These are phyloP conservation scores for Trichoderma gracile DNA, from an alignment of 2,329 filamentous ascomycete species.

Conservation along the genomic window DNA sequence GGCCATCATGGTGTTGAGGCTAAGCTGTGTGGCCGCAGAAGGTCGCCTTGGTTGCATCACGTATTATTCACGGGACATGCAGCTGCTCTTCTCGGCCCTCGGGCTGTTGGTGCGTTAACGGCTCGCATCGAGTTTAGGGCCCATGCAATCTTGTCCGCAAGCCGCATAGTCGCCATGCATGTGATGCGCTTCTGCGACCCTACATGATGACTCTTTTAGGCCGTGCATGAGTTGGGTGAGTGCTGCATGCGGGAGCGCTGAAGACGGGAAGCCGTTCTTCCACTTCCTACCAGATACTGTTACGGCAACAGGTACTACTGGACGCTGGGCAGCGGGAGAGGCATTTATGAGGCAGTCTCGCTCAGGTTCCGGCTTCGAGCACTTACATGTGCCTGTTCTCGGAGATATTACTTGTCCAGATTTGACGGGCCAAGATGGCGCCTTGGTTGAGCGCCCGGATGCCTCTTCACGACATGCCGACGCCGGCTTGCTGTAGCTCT, in stretches of 20 bases:
- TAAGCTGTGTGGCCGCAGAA: constrained; percentile 14
- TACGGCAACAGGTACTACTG: not conserved
- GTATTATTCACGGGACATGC: constrained; percentile 23
- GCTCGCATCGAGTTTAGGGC: constrained; percentile 2
- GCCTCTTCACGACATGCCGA: not conserved
- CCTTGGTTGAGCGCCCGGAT: not conserved
- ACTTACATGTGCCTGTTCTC: not conserved
- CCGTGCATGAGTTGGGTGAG: constrained; percentile 12
- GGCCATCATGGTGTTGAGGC: constrained; percentile 16
- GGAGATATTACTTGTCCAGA: not conserved
- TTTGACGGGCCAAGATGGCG: not conserved
- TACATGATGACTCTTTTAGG: constrained; percentile 21
- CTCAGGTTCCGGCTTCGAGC: not conserved
- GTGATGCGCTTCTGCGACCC: constrained; percentile 24
- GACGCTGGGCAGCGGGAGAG: not conserved
- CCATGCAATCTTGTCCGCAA: constrained; percentile 1
- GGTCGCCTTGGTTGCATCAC: constrained; percentile 26
- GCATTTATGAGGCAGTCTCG: not conserved
- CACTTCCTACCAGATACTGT: not conserved
- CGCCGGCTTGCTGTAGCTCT: not conserved
- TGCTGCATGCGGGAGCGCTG: constrained; percentile 11
- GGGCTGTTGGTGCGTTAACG: constrained; percentile 8
- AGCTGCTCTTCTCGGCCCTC: not conserved
- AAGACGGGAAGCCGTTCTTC: not conserved
- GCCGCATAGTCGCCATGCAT: constrained; percentile 23